Conservation (phyloP, 176 grass and related monocot species). For the Oryza glumipatula region DNA sequence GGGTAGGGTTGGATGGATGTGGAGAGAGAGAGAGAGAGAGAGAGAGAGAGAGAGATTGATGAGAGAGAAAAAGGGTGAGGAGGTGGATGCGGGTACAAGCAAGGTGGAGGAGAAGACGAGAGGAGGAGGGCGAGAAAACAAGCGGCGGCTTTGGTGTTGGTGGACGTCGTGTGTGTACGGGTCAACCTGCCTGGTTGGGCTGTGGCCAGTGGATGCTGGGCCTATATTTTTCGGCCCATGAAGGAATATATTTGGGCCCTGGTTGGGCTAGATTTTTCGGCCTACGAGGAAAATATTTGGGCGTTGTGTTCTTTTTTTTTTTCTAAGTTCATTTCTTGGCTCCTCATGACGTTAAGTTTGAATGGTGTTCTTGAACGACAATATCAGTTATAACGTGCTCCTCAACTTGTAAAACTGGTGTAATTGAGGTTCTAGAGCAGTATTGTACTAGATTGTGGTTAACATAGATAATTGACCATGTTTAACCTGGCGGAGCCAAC, state of each 20-base stretch:
- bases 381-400: too few relatives aligned
- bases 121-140: background rate
- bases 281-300: background rate
- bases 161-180: background rate
- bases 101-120: background rate
- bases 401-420: too few relatives aligned
- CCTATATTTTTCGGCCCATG: background rate
- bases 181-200: background rate
- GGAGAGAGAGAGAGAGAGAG: background rate
- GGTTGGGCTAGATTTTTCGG: too few relatives aligned
- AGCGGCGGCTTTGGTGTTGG: too few relatives aligned
- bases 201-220: background rate
- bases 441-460: too few relatives aligned
- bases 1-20: background rate
- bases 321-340: too few relatives aligned
- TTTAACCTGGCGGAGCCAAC: too few relatives aligned
- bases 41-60: background rate
- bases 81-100: background rate
- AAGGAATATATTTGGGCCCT: too few relatives aligned
- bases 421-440: fast-evolving
- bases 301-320: too few relatives aligned
- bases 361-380: too few relatives aligned
- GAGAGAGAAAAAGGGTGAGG: background rate
- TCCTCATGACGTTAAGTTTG: too few relatives aligned
- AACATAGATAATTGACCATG: too few relatives aligned